Evolutionary conservation across 129 eudicot species (phyloP).

Genomic region (Deinandra increscens): DNA sequence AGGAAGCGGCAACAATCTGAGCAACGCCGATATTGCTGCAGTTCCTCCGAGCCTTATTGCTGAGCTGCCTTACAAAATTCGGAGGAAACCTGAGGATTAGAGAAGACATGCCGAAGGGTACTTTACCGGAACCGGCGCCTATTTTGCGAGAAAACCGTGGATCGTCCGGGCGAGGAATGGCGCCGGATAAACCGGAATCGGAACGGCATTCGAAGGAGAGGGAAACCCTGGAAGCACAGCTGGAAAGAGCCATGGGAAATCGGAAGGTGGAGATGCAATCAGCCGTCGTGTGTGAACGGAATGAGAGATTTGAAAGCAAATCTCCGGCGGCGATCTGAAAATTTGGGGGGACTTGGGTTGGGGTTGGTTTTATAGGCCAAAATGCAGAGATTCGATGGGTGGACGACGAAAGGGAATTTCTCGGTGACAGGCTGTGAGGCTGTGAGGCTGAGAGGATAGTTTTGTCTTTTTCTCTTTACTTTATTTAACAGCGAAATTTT

Average conservation of each 20-base stretch:
- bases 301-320: neutral
- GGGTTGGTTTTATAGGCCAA: constrained; percentile 24
- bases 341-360: constrained; percentile 9
- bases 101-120: constrained; percentile 52
- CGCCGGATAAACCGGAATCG: constrained; percentile 55
- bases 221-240: constrained; percentile 39
- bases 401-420: neutral
- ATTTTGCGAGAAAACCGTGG: constrained; percentile 32
- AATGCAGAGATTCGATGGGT: constrained; percentile 9
- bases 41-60: constrained; percentile 88
- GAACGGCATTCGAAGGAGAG: constrained; percentile 66
- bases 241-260: constrained; percentile 51
- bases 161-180: constrained; percentile 36
- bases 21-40: constrained; percentile 98
- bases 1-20: constrained; percentile 90
- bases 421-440: constrained; percentile 27
- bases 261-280: constrained; percentile 8
- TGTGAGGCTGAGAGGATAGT: constrained; percentile 17
- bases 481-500: too few species aligned
- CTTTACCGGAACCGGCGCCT: constrained; percentile 21
- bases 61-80: constrained; percentile 79
- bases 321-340: constrained; percentile 24
- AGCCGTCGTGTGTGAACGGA: constrained; percentile 12
- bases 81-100: constrained; percentile 76
- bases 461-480: neutral